Conservation (phyloP, 2,329 filamentous ascomycete species). For the Arthrobotrys entomopaga region DNA sequence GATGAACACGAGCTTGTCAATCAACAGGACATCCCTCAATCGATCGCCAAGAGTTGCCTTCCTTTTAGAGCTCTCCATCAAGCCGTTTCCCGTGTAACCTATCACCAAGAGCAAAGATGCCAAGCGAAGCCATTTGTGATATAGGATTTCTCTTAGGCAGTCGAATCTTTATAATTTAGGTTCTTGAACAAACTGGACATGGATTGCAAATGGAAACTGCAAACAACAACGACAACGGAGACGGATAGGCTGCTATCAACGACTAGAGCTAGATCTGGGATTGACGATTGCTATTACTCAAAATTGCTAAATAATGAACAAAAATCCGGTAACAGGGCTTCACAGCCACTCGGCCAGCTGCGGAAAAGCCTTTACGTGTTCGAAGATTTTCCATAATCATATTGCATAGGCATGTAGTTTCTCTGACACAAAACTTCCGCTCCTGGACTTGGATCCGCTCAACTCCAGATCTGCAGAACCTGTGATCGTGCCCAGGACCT, state of each 20-base stretch:
- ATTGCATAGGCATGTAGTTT: too few relatives aligned
- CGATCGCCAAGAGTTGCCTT: slow-evolving; percentile 39
- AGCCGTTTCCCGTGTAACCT: slow-evolving; percentile 20
- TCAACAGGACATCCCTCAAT: slow-evolving; percentile 9
- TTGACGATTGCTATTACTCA: slow-evolving; percentile 7
- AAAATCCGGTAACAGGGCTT: slow-evolving; percentile 34
- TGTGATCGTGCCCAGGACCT: too few relatives aligned
- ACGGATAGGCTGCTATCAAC: slow-evolving; percentile 31
- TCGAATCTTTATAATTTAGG: slow-evolving; percentile 42
- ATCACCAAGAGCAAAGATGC: slow-evolving; percentile 21
- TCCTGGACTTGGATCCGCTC: too few relatives aligned
- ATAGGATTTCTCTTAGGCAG: slow-evolving; percentile 35
- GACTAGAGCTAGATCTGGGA: slow-evolving; percentile 10
- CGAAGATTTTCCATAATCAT: slow-evolving; percentile 10
- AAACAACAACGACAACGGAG: slow-evolving; percentile 22
- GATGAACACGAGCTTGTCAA: slow-evolving; percentile 22
- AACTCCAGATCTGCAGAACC: too few relatives aligned
- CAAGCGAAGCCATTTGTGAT: slow-evolving; percentile 37
- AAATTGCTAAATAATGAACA: slow-evolving; percentile 3
- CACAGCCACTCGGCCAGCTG: slow-evolving; percentile 43
- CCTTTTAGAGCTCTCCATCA: slow-evolving; percentile 47
- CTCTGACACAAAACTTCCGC: too few relatives aligned
- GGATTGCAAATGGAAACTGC: slow-evolving; percentile 48
- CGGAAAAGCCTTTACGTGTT: slow-evolving; percentile 13
- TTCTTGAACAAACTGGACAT: slow-evolving; percentile 19